Base-by-base conservation (phyloP, 2,329 filamentous ascomycete species). In the Raffaelea albimanens region DNA sequence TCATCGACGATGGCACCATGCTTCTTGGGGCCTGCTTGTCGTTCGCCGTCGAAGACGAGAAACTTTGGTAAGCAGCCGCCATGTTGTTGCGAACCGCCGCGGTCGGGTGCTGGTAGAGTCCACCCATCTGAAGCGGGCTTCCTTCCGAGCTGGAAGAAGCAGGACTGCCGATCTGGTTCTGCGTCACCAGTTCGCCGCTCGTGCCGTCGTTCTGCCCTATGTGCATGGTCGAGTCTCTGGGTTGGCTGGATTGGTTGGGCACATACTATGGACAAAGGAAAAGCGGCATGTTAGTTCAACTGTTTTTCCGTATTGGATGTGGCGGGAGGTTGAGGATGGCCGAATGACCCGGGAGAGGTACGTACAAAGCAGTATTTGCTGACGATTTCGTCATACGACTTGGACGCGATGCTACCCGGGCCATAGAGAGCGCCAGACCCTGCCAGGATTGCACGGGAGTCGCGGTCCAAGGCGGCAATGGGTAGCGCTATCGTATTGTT, bases 331-430 rank as follows among this genome's bases (percentile, higher is more conserved):
- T 54, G 53, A 53, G 55, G 40, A 46, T 42, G 45, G 41, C 49
- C 42, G 39, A 45, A 31, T 40, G 52, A 50, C 45, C 63, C 63
- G 25, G 42, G 36, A 55, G 66, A 67, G 62, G 76, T 76, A 95
- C 91, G 82, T 91, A 96, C 91, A 80, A 97, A 98, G 77, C 93
- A 98, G 76, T 95, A 98, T 73, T 95, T 96, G 73, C 95, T 90
- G 66, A 98, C 85, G 55, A 98, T 78, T 69, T 98, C 93, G 68
- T 94, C 87, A 65, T 98, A 97, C 51, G 91, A 90, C 51, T 87
- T 82, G 54, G 89, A 94, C 51, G 90, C 80, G 55, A 95, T 83
- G 59, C 67, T 67, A 43, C 68, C 57, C 54, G 67, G 64, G 71
- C 73, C 50, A 38, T 48, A 55, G 40, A 46, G 53, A 58, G 59